phyloP scores from a whole-genome alignment of 305 asterid species.

The Coffea humblotiana region DNA sequence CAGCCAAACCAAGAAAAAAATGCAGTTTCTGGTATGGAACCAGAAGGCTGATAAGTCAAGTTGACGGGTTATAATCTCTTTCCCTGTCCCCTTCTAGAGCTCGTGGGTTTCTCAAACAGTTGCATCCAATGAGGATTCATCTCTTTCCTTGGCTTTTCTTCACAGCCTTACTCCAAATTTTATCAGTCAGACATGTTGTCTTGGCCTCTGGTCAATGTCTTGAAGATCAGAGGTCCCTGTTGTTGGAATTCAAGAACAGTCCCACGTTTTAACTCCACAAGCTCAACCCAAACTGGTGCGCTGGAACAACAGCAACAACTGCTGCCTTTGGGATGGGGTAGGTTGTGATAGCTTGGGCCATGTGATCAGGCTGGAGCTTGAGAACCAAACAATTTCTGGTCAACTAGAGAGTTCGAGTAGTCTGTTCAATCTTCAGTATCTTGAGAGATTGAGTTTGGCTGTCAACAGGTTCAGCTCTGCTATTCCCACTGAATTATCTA shows the following conservation, averaged over 20 bases:
- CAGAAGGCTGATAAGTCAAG: slow-evolving; percentile 1
- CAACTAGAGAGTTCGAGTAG: slow-evolving; percentile 38
- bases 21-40: background rate
- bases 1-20: background rate
- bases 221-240: slow-evolving; percentile 20
- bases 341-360: slow-evolving; percentile 49
- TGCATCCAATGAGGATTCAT: slow-evolving; percentile 42
- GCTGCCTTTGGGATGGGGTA: slow-evolving; percentile 60
- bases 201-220: slow-evolving; percentile 21
- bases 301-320: slow-evolving; percentile 24
- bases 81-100: slow-evolving; percentile 16
- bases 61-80: slow-evolving; percentile 37
- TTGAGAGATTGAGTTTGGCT: slow-evolving; percentile 58
- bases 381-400: slow-evolving; percentile 32
- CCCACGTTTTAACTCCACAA: background rate
- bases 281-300: slow-evolving; percentile 22
- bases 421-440: slow-evolving; percentile 27
- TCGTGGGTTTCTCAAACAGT: slow-evolving; percentile 27
- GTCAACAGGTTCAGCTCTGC: slow-evolving; percentile 38
- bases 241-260: slow-evolving; percentile 18
- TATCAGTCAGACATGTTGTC: background rate
- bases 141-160: slow-evolving; percentile 16
- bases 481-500: slow-evolving; percentile 46
- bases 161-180: slow-evolving; percentile 13
- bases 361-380: slow-evolving; percentile 47